phyloP scores from a whole-genome alignment of 192 early-diverging fungal genomes.

The Podila epicladia region DNA sequence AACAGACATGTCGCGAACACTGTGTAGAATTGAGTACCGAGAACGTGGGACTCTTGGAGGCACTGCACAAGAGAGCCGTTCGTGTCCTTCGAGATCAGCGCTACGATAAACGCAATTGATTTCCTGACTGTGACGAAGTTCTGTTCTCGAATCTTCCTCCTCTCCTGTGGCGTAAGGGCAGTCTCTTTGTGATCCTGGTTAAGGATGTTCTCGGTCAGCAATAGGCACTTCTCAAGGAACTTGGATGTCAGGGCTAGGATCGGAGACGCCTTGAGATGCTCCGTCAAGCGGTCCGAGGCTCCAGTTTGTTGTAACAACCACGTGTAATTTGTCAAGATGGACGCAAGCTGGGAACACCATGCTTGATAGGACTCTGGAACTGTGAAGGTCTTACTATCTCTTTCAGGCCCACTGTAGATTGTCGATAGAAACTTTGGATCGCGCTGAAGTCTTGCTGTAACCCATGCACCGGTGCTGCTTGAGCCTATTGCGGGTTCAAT shows the following conservation, averaged over 20 bases:
- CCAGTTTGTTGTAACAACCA: conserved; percentile 41
- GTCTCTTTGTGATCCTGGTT: not conserved
- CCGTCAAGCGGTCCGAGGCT: conserved; percentile 5
- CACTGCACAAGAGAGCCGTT: conserved; percentile 5
- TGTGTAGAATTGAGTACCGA: conserved; percentile 50
- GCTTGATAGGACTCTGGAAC: conserved; percentile 15
- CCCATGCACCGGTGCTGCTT: conserved; percentile 26
- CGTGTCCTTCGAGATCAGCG: conserved; percentile 4
- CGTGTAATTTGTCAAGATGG: conserved; percentile 35
- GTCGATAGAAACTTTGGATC: conserved; percentile 13
- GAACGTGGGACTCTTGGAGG: conserved; percentile 24
- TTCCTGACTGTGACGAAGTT: conserved; percentile 26
- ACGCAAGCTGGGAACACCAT: conserved; percentile 46
- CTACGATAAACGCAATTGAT: conserved; percentile 15
- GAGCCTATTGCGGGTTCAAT: conserved; percentile 10
- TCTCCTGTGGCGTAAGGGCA: conserved; percentile 16
- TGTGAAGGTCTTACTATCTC: conserved; percentile 5
- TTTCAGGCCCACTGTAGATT: conserved; percentile 2
- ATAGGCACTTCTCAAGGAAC: conserved; percentile 37
- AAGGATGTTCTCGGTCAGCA: conserved; percentile 4
- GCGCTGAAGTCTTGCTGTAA: conserved; percentile 16
- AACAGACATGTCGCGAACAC: conserved; percentile 60
- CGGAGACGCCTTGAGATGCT: conserved; percentile 3
- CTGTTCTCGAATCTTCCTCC: conserved; percentile 34
- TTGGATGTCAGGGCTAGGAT: conserved; percentile 10